Evolutionary conservation across 139 green algal species (phyloP).

Genomic region (Eudorina sp.): DNA sequence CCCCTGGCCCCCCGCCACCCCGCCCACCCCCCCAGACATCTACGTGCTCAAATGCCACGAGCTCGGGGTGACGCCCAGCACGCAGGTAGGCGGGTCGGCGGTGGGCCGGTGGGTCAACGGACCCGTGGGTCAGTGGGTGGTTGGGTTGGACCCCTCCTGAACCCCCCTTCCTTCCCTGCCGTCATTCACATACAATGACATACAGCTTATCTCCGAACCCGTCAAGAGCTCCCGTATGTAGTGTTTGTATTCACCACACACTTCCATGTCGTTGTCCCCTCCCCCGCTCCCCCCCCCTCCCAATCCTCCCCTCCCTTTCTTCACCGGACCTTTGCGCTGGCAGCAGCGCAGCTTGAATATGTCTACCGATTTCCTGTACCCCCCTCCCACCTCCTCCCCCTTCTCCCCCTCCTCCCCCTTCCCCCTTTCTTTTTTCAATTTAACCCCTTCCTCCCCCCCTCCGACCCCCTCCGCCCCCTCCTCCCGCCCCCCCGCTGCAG

Average conservation of each 20-base stretch:
- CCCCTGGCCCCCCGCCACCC: too few species aligned
- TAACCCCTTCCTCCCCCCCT: neutral
- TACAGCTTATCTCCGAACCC: too few species aligned
- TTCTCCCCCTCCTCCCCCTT: neutral
- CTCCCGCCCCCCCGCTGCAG: neutral
- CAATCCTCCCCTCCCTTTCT: neutral
- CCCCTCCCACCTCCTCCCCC: neutral
- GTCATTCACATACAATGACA: too few species aligned
- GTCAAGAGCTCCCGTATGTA: too few species aligned
- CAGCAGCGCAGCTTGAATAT: too few species aligned
- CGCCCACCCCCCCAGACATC: conserved; percentile 44
- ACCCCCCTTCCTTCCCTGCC: too few species aligned
- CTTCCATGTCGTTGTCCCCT: too few species aligned
- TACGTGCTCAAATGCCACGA: conserved; percentile 64
- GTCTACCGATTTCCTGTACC: too few species aligned
- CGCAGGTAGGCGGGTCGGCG: conserved; percentile 37
- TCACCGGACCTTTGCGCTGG: too few species aligned
- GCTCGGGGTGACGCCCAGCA: conserved; percentile 65
- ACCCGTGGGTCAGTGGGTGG: neutral
- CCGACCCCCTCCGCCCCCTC: neutral
- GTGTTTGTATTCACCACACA: too few species aligned
- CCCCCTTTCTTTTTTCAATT: neutral
- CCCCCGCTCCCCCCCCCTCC: too few species aligned
- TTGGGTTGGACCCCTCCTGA: neutral
- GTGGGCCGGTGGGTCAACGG: neutral